phyloP scores from a whole-genome alignment of 2,329 filamentous ascomycete species.

The Neonectria ditissima region DNA sequence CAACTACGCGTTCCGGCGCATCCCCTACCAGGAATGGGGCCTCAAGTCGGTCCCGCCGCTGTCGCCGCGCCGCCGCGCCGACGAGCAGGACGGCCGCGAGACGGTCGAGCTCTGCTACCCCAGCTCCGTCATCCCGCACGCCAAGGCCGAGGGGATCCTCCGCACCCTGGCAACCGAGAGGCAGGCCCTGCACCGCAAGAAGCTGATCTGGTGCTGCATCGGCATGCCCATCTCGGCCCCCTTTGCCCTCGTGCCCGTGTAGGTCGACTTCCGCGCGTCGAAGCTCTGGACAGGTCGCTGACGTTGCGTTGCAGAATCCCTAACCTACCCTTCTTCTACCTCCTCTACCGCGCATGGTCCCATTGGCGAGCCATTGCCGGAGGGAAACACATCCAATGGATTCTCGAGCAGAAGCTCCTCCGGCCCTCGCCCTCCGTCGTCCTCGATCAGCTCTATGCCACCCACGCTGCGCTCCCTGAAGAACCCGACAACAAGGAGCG shows the following conservation, averaged over 20 bases:
- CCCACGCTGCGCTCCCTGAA: conserved; percentile 50
- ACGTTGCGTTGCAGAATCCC: conserved; percentile 71
- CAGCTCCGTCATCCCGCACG: conserved; percentile 72
- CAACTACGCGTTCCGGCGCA: conserved; percentile 85
- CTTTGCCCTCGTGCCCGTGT: conserved; percentile 88
- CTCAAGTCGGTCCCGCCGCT: conserved; percentile 93
- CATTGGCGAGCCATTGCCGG: conserved; percentile 90
- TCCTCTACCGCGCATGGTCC: conserved; percentile 90
- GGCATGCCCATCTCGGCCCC: conserved; percentile 87
- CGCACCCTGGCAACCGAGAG: conserved; percentile 81
- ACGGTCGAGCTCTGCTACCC: conserved; percentile 84
- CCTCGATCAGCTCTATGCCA: conserved; percentile 80
- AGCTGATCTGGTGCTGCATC: conserved; percentile 83
- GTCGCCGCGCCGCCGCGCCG: conserved; percentile 72
- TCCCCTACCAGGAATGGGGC: conserved; percentile 98
- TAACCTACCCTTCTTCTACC: conserved; percentile 97
- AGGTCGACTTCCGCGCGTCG: conserved; percentile 55
- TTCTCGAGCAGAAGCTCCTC: conserved; percentile 80
- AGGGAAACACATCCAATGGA: conserved; percentile 85
- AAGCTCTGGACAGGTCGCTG: neutral
- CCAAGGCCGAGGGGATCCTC: conserved; percentile 74
- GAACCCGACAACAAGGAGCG: conserved; percentile 47
- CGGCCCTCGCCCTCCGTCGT: conserved; percentile 72
- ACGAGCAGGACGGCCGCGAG: conserved; percentile 71
- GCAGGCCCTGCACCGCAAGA: conserved; percentile 79